Evolutionary conservation across 495 filamentous ascomycete genomes (phyloP).

Genomic region (Talaromyces trachyspermus): DNA sequence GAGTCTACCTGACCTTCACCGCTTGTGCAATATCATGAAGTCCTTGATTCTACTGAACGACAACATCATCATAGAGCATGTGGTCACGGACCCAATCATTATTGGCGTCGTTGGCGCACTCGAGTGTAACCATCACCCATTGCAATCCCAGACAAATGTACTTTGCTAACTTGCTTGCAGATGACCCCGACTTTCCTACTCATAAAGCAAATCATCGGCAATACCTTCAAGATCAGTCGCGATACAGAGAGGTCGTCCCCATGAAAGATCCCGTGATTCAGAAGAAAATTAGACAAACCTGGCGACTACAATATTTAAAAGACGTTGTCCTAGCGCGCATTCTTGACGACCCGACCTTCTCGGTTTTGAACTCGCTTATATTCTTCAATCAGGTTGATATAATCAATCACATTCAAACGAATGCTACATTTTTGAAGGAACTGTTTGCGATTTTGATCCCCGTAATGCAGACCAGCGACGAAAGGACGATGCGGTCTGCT

Average conservation of each 20-base stretch:
- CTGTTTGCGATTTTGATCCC: constrained; percentile 82
- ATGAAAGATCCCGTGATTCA: constrained; percentile 75
- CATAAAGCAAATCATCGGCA: constrained; percentile 97
- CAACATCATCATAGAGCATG: constrained; percentile 83
- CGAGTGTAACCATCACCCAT: constrained; percentile 56
- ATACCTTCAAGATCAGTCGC: constrained; percentile 79
- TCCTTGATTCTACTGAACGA: constrained; percentile 90
- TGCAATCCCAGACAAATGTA: background rate
- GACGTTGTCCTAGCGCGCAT: constrained; percentile 95
- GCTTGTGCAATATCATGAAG: constrained; percentile 97
- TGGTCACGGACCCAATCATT: constrained; percentile 82
- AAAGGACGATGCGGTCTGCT: constrained; percentile 90
- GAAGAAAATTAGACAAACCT: constrained; percentile 92
- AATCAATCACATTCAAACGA: constrained; percentile 80
- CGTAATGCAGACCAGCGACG: constrained; percentile 55
- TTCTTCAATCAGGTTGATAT: constrained; percentile 99
- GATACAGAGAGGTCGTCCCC: constrained; percentile 92
- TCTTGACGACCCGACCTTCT: constrained; percentile 94
- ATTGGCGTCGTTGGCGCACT: constrained; percentile 91
- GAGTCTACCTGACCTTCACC: constrained; percentile 75
- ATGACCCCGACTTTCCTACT: constrained; percentile 96
- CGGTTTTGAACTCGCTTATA: constrained; percentile 93
- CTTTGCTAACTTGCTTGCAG: constrained; percentile 27
- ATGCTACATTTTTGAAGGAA: constrained; percentile 69
- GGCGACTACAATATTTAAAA: constrained; percentile 95